Evolutionary conservation across 164 flowering plant genomes (phyloP), one percentile per base, ranked within the genome.

Genomic region (Chimonanthus praecox): DNA sequence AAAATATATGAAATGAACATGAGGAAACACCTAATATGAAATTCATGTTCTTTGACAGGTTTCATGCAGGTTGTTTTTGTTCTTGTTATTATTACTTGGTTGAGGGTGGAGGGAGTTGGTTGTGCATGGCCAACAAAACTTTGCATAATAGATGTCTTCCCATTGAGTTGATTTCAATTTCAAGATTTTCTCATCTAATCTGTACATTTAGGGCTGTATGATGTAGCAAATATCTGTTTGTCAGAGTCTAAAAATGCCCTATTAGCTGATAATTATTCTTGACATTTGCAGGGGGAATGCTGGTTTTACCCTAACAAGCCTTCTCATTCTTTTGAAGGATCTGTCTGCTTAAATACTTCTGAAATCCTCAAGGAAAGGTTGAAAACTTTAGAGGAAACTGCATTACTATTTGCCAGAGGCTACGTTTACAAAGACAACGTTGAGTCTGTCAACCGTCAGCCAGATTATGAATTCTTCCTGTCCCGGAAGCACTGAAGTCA

Each of bases 401-500:
- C 80, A 71, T 70, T 18, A 47, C 63, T 74, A 13, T 78, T 78
- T 65, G 68, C 79, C 58, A 76, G 79, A 81, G 79, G 83, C 61
- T 49, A 46, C 49, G 67, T 77, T 67, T 69, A 2, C 70, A 77
- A 77, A 68, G 72, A 63, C 16, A 68, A 73, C 5, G 72, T 70
- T 45, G 72, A 67, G 70, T 76, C 67, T 44, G 54, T 71, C 47
- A 77, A 80, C 50, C 70, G 44, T 47, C 80, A 80, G 69, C 83
- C 78, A 20, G 83, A 80, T 78, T 75, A 75, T 47, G 80, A 77
- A 72, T 80, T 80, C 72, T 80, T 80, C 51, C 50, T 72, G 9
- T 75, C 78, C 13, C 78, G 78, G 72, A 77, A 77, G 67, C 58
- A 51, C 43, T 69, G 76, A 72, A 50, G 18, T 51, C 21, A 7